A percentile compares a stretch with the other conserved stretches of the same genome.
Evolutionary conservation across 768 basidiomycete genomes (phyloP).

Genomic region (Sistotremastrum niveocremeum): DNA sequence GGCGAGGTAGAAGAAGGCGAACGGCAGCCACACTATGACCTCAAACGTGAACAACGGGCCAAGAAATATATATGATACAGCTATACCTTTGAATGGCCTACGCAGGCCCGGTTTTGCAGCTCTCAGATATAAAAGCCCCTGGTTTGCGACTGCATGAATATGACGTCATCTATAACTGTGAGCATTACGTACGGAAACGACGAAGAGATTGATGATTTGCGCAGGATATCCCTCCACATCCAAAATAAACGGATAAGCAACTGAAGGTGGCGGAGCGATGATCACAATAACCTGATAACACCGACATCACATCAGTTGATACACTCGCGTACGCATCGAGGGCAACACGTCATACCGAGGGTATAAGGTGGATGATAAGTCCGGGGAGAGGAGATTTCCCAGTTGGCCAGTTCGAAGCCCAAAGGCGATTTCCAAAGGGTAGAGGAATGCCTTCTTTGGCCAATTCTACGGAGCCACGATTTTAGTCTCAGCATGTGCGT

Average conservation of each 20-base stretch:
- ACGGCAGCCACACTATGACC: slow-evolving; percentile 36
- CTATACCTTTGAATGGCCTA: slow-evolving; percentile 47
- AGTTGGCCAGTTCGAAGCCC: slow-evolving; percentile 51
- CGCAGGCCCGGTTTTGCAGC: slow-evolving; percentile 32
- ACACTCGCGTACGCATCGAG: not conserved
- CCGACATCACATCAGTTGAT: not conserved
- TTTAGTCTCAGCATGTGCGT: not conserved
- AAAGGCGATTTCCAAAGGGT: slow-evolving; percentile 43
- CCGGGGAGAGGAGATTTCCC: slow-evolving; percentile 44
- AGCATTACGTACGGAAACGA: slow-evolving; percentile 32
- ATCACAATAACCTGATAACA: slow-evolving; percentile 33
- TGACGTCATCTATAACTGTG: not conserved
- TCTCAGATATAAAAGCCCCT: slow-evolving; percentile 45
- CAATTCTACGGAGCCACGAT: no score
- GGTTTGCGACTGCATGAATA: not conserved
- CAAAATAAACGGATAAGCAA: slow-evolving; percentile 49
- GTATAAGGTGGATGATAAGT: slow-evolving; percentile 40
- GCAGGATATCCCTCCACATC: slow-evolving; percentile 39
- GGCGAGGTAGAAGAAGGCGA: slow-evolving; percentile 41
- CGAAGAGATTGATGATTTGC: slow-evolving; percentile 44
- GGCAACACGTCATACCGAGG: slow-evolving; percentile 23
- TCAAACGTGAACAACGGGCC: no score
- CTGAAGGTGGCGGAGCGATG: slow-evolving; percentile 34
- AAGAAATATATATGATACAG: no score
- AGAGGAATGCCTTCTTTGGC: slow-evolving; percentile 52